Evolutionary conservation across 108 stramenopile species (phyloP), one percentile per base, ranked within the genome.

Genomic region (Cyclotella kingstonii): DNA sequence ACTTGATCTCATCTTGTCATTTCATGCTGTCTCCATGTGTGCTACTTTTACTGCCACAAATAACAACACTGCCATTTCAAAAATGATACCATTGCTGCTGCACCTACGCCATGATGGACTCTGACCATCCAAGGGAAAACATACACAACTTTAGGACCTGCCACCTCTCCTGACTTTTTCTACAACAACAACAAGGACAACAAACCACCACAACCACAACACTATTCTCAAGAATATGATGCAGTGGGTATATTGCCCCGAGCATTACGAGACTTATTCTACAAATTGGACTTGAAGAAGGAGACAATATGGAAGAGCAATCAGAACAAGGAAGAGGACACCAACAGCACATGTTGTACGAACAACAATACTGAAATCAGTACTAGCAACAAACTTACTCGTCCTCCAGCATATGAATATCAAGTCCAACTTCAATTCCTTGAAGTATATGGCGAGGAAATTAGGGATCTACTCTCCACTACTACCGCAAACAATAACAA

Each of bases 381-480:
- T 21, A 49, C 45, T 23, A 40, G 18, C 36, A 41, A 45, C 3
- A 66, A 49, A 29, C n/a, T n/a, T n/a, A n/a, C n/a, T n/a, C n/a
- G n/a, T n/a, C n/a, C n/a, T n/a, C 45, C 8, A 31, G 34, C 43
- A 51, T 86, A 76, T 57, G 73, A 82, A 35, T 84, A 68, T 54
- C 63, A 81, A 48, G 84, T 92, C 5, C 68, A 81, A 45, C 64
- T 92, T 19, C 87, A 91, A 70, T 91, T 91, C 75, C 63, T 91
- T 46, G 90, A 91, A 75, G 61, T 91, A 0, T 91, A 91, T 56
- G 90, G 90, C 29, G 86, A 91, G 67, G 87, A 96, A 39, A 85
- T 99, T 49, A 78, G 91, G 27, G 98, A 99, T 78, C 73, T 99
- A 39, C 79, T 99, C 19, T 21, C 57, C 53, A 54, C 35, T 45